Base-by-base conservation (phyloP, 352 stramenopile genomes). In the Thraustochytrium sp. region DNA sequence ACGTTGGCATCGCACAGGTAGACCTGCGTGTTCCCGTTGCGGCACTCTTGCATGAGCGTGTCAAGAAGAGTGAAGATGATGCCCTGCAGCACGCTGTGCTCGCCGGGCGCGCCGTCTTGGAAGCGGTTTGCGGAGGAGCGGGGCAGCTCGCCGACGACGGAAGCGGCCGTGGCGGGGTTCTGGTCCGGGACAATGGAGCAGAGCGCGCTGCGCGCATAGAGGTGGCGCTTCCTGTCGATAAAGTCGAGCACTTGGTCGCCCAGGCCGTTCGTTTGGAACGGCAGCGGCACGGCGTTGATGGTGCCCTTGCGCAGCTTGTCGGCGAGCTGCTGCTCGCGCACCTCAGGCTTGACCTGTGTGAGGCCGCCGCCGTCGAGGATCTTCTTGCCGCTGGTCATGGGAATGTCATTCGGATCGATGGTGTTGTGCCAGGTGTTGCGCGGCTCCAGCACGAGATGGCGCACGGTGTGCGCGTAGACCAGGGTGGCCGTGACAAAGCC, bases 381-480 rank as follows among this genome's bases (percentile, higher is more conserved):
- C 5, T 44, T 42, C 49, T 80, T 80, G 37, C 68, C 68, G 31
- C 68, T 80, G 23, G 68, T 80, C 68, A 80, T 80, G 31, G 68
- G 68, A 4, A 80, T 80, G 42, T 80, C 68, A 34, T 80, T 80
- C 1, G 68, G 68, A 34, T 80, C 68, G 42, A 80, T 80, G n/a
- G 68, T 80, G 68, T 80, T 80, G 68, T 80, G 68, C 68, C 68
- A 80, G 5, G 68, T 80, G 51, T 80, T 80, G 51, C 68, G 68
- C 51, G 68, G 68, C 51, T 80, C 44, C 42, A 80, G 46, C 46
- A 80, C 68, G 23, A 80, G 51, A 26, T 80, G 68, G 31, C 68
- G 48, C 68, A 80, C 40, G 51, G 68, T 80, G 31, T 80, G 68
- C 23, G 68, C 68, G 42, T 80, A 80, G 38, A 80, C 76, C 16